These are phyloP conservation scores for Theileria equi DNA, from an alignment of 169 alveolate species.

Conservation along the genomic window DNA sequence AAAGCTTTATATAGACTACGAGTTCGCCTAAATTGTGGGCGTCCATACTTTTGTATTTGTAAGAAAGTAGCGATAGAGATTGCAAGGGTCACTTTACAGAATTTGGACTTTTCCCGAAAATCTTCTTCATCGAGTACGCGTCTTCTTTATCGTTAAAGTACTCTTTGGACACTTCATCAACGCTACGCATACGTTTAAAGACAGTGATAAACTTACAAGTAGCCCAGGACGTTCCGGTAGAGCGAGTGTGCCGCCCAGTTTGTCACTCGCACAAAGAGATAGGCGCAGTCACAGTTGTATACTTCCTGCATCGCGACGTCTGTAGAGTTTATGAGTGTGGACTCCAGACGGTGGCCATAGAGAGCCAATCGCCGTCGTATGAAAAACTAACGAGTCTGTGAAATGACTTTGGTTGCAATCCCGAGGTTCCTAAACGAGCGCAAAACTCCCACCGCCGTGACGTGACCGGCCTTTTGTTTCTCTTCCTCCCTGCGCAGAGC, in stretches of 20 bases:
- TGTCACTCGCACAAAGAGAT: slow-evolving; percentile 66
- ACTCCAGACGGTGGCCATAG: background rate
- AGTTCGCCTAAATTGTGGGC: too few relatives aligned
- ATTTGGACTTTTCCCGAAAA: slow-evolving; percentile 10
- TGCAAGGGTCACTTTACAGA: too few relatives aligned
- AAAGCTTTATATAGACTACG: too few relatives aligned
- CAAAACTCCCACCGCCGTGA: slow-evolving; percentile 76
- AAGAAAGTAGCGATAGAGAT: background rate
- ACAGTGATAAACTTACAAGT: slow-evolving; percentile 44
- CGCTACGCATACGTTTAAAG: slow-evolving; percentile 8
- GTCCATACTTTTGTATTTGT: too few relatives aligned
- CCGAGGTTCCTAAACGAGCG: slow-evolving; percentile 68
- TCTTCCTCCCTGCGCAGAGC: slow-evolving; percentile 67
- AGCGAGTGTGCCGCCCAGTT: slow-evolving; percentile 70
- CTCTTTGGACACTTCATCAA: slow-evolving; percentile 63
- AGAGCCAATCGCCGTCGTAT: too few relatives aligned
- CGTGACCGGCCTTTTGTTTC: slow-evolving; percentile 71
- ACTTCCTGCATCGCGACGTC: slow-evolving; percentile 58
- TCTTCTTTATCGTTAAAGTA: slow-evolving; percentile 75
- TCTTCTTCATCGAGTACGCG: slow-evolving; percentile 68
- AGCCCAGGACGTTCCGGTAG: slow-evolving; percentile 63
- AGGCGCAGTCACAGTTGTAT: slow-evolving; percentile 43
- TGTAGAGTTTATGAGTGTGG: too few relatives aligned
- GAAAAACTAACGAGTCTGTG: slow-evolving; percentile 64
- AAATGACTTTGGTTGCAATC: slow-evolving; percentile 64